Conservation (phyloP, 2,329 filamentous ascomycete genomes). For the Aspergillus chevalieri region DNA sequence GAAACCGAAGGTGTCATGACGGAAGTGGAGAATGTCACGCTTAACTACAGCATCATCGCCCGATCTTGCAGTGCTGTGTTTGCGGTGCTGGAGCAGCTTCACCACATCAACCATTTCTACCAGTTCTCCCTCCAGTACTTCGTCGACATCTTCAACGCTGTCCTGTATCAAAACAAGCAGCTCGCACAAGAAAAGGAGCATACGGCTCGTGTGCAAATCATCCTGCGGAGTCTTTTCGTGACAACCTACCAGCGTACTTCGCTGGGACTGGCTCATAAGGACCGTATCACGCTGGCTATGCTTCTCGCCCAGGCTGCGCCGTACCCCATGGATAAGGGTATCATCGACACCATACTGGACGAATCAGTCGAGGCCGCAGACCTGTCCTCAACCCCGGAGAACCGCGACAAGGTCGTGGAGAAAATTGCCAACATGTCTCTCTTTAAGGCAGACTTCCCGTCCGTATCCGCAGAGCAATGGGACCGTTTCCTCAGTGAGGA, state of each 20-base stretch:
- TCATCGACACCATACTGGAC: slow-evolving; percentile 83
- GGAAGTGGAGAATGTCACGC: slow-evolving; percentile 92
- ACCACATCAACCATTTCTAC: slow-evolving; percentile 98
- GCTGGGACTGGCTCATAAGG: slow-evolving; percentile 83
- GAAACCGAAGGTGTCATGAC: slow-evolving; percentile 98
- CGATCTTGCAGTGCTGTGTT: slow-evolving; percentile 95
- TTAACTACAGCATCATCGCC: slow-evolving; percentile 89
- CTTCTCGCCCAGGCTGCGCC: slow-evolving; percentile 93
- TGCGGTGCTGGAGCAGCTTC: slow-evolving; percentile 90
- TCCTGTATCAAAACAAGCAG: slow-evolving; percentile 73
- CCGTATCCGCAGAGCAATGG: slow-evolving; percentile 62
- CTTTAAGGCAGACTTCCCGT: slow-evolving; percentile 66
- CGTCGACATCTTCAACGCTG: slow-evolving; percentile 91
- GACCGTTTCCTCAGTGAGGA: slow-evolving; percentile 78
- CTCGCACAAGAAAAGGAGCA: slow-evolving; percentile 66
- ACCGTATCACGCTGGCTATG: slow-evolving; percentile 89
- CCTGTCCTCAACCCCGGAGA: slow-evolving; percentile 62
- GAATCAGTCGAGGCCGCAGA: slow-evolving; percentile 69
- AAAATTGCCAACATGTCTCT: slow-evolving; percentile 63
- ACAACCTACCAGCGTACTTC: slow-evolving; percentile 92
- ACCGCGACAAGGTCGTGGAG: slow-evolving; percentile 62
- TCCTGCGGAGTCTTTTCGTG: slow-evolving; percentile 85
- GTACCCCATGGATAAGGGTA: slow-evolving; percentile 84
- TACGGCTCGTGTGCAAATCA: slow-evolving; percentile 75
- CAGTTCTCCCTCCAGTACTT: slow-evolving; percentile 99